Conservation (phyloP, 2,329 filamentous ascomycete genomes). For the Botryotinia globosa region DNA sequence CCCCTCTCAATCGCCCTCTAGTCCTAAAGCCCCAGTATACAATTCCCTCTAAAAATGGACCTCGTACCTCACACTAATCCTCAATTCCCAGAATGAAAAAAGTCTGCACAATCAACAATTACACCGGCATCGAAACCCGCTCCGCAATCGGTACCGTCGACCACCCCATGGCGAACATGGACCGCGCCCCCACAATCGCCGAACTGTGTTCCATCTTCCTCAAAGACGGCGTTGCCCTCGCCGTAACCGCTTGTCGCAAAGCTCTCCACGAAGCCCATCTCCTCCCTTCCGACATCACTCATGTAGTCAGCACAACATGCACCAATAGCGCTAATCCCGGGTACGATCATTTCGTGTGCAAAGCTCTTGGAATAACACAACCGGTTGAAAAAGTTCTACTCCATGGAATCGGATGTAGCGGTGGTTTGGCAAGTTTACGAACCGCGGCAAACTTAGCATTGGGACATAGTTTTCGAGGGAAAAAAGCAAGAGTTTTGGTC, state of each 20-base stretch:
- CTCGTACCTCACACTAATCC: not conserved
- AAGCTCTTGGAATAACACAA: constrained; percentile 54
- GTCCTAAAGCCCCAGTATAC: no score
- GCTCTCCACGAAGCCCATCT: constrained; percentile 55
- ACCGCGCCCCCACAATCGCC: constrained; percentile 51
- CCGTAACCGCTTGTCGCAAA: constrained; percentile 53
- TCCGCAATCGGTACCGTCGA: constrained; percentile 60
- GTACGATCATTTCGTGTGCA: constrained; percentile 63
- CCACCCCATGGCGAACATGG: constrained; percentile 59
- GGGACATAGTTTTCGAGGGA: constrained; percentile 56
- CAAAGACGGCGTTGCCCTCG: constrained; percentile 56
- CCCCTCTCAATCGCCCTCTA: not conserved
- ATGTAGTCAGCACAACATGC: constrained; percentile 66
- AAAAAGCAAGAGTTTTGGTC: constrained; percentile 61
- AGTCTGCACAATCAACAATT: constrained; percentile 60
- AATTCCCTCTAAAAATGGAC: not conserved
- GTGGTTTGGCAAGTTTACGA: constrained; percentile 59
- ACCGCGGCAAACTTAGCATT: constrained; percentile 66
- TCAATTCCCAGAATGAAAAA: constrained; percentile 54
- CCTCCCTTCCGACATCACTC: constrained; percentile 55
- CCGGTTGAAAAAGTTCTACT: constrained; percentile 63
- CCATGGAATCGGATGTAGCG: constrained; percentile 64
- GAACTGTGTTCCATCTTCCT: constrained; percentile 56
- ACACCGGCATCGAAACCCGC: constrained; percentile 61
- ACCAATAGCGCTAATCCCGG: constrained; percentile 68